Conservation (phyloP, 2,329 filamentous ascomycete genomes). For the Gaeumannomyces sp. region DNA sequence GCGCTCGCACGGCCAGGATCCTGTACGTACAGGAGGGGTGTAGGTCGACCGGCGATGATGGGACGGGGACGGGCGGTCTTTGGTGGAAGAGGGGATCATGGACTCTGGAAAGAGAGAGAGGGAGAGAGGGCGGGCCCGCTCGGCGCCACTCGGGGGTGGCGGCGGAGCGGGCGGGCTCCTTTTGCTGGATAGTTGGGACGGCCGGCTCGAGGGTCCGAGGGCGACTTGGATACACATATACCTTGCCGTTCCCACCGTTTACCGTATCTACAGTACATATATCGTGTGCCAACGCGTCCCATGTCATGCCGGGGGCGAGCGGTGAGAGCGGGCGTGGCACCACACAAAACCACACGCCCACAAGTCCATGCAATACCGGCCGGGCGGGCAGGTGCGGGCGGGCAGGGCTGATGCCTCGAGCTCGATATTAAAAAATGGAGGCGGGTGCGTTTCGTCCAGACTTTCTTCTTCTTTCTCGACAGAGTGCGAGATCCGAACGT, state of each 20-base stretch:
- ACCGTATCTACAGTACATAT: no score
- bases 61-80: background rate
- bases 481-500: background rate
- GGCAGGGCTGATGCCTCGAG: background rate
- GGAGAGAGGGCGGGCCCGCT: no score
- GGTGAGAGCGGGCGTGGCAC: background rate
- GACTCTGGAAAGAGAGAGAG: background rate
- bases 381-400: no score
- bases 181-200: background rate
- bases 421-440: background rate
- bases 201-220: background rate
- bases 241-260: background rate
- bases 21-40: background rate
- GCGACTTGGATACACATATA: background rate
- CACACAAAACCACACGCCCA: no score
- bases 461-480: background rate
- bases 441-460: background rate
- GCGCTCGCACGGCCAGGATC: constrained; percentile 3
- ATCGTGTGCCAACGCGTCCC: background rate
- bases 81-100: no score
- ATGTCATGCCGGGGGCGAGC: background rate
- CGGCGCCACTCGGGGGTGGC: background rate
- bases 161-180: background rate
- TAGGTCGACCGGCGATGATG: background rate
- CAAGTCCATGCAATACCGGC: no score